These are phyloP conservation scores for Phaseolus coccineus DNA, from an alignment of 331 rosid genomes.

Conservation along the genomic window DNA sequence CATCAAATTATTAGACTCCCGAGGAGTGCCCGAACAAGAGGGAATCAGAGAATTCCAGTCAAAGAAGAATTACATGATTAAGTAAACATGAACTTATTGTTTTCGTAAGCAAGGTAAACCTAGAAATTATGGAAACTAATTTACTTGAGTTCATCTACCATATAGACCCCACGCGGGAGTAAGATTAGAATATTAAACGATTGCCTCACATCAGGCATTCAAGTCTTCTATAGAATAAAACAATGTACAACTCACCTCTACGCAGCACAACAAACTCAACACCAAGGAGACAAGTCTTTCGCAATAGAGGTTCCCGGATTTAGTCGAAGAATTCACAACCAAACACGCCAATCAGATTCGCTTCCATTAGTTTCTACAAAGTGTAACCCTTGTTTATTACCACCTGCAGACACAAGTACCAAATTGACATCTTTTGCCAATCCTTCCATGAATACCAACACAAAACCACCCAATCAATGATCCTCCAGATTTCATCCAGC, in stretches of 20 bases:
- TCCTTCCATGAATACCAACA: conserved; percentile 32
- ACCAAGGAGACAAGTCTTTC: conserved; percentile 42
- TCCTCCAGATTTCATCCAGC: conserved; percentile 42
- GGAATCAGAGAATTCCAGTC: conserved; percentile 37
- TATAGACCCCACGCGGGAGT: conserved; percentile 46
- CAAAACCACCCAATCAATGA: conserved; percentile 44
- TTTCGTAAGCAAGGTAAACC: conserved; percentile 42
- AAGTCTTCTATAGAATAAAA: conserved; percentile 60
- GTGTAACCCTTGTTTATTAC: conserved; percentile 39
- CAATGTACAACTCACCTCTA: conserved; percentile 76
- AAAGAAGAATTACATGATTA: conserved; percentile 43
- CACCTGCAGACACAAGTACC: conserved; percentile 55
- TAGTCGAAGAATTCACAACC: conserved; percentile 51
- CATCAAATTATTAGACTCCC: conserved; percentile 32
- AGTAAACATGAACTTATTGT: conserved; percentile 44
- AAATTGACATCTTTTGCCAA: conserved; percentile 45
- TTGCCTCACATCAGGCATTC: conserved; percentile 44
- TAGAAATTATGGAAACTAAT: conserved; percentile 42
- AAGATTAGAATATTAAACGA: conserved; percentile 52
- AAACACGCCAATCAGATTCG: conserved; percentile 46
- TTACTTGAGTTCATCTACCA: conserved; percentile 46
- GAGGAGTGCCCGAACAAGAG: conserved; percentile 7
- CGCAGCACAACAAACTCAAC: conserved; percentile 50
- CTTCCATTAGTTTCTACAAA: conserved; percentile 37
- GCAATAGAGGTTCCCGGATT: conserved; percentile 48